Conservation (phyloP, 441 rosid species). For the Pelargonium citronellum region DNA sequence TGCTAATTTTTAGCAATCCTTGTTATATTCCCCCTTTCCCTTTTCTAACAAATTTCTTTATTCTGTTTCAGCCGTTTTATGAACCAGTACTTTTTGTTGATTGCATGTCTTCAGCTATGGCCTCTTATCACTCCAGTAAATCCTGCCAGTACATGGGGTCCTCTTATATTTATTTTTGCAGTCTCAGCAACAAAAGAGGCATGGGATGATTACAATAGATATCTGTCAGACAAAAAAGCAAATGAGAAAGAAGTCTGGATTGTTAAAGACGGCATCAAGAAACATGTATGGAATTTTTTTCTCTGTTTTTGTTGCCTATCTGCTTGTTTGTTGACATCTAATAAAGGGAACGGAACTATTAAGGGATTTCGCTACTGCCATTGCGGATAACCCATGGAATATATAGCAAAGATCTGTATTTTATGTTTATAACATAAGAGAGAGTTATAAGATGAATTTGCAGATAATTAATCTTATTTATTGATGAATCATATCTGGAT, state of each 20-base stretch:
- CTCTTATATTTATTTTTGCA: slow-evolving; percentile 84
- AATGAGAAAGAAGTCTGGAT: slow-evolving; percentile 96
- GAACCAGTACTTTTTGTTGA: slow-evolving; percentile 97
- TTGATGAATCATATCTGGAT: too few species aligned
- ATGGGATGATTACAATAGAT: slow-evolving; percentile 99
- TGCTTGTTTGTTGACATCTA: slow-evolving; percentile 1
- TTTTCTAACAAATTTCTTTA: slow-evolving; percentile 7
- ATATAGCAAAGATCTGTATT: neutral
- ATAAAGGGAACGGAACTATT: neutral
- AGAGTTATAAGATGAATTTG: neutral
- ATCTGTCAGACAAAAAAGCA: slow-evolving; percentile 88
- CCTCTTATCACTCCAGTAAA: slow-evolving; percentile 97
- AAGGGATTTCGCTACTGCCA: neutral
- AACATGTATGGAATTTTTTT: slow-evolving; percentile 50
- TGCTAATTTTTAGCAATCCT: slow-evolving; percentile 7
- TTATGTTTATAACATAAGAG: neutral
- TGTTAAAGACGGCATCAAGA: slow-evolving; percentile 65
- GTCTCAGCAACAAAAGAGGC: slow-evolving; percentile 98
- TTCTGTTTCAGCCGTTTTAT: slow-evolving; percentile 80
- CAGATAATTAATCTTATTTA: neutral
- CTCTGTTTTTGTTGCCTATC: slow-evolving; percentile 5
- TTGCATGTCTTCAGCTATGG: slow-evolving; percentile 99
- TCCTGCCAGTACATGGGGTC: slow-evolving; percentile 99
- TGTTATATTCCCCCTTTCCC: neutral
- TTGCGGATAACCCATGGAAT: neutral